Conservation (phyloP, 805 yeast genomes). For the Kodamaea hsintzibuensis region DNA sequence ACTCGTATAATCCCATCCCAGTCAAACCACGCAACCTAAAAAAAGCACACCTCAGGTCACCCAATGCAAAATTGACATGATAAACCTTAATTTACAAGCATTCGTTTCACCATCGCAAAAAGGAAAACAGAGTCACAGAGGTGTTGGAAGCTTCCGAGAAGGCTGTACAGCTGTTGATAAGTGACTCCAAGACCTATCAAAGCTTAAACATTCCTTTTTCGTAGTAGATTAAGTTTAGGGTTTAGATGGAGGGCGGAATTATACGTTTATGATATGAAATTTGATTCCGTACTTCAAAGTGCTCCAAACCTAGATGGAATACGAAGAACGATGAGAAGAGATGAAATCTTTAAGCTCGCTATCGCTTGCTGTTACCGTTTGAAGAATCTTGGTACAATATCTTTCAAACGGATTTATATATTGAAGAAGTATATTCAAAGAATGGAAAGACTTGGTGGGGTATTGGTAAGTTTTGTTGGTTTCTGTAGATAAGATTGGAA, state of each 20-base stretch:
- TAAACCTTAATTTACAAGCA: not conserved
- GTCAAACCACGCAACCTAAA: no score
- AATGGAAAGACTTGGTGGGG: no score
- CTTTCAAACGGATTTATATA: no score
- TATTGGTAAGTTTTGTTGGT: no score
- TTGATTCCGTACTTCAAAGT: not conserved
- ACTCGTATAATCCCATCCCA: no score
- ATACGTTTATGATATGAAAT: not conserved
- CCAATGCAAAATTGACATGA: not conserved
- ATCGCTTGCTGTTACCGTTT: not conserved
- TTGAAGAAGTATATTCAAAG: no score
- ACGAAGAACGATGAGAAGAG: not conserved
- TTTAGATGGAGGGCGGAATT: not conserved
- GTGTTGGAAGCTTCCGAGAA: not conserved
- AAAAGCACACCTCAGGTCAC: no score
- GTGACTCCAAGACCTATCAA: not conserved
- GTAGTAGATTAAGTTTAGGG: not conserved
- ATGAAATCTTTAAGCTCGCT: not conserved
- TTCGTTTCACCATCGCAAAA: no score
- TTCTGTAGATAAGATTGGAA: no score
- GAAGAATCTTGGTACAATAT: not conserved
- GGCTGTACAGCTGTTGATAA: not conserved
- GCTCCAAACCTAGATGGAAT: not conserved
- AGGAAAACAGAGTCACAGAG: not conserved
- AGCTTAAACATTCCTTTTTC: not conserved